phyloP scores from a whole-genome alignment of 176 grass and related monocot genomes.

The Raddia guianensis region DNA sequence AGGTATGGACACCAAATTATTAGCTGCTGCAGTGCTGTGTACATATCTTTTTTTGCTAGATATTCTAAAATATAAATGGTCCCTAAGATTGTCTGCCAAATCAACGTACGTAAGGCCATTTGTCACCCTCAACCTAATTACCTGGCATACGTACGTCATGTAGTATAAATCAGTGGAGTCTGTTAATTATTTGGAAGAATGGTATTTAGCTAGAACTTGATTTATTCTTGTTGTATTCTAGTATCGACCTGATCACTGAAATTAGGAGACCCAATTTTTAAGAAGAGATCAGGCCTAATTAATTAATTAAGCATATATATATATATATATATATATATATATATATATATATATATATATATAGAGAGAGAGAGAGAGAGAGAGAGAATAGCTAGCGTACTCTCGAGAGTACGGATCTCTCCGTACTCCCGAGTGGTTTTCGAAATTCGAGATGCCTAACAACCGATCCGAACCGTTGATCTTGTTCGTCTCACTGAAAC shows the following conservation, averaged over 20 bases:
- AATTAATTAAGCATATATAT: too few species aligned
- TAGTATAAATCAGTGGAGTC: background rate
- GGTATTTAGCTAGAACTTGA: background rate
- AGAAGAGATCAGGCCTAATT: too few species aligned
- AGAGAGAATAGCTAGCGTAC: too few species aligned
- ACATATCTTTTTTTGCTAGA: background rate
- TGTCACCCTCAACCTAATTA: conserved; percentile 18
- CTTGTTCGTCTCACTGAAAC: too few species aligned
- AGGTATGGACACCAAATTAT: conserved; percentile 31
- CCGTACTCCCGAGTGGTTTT: too few species aligned
- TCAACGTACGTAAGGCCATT: conserved; percentile 28
- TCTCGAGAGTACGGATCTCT: too few species aligned
- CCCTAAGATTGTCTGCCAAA: conserved; percentile 4
- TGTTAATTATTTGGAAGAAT: background rate
- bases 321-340: too few species aligned
- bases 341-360: too few species aligned
- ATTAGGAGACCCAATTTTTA: background rate
- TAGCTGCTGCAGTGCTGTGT: background rate
- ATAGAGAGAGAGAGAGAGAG: too few species aligned
- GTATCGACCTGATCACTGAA: background rate
- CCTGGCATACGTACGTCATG: background rate
- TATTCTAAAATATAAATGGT: conserved; percentile 14
- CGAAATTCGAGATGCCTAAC: too few species aligned
- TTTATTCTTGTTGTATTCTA: background rate
- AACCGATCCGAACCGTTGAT: too few species aligned